Conservation (phyloP, 2,329 filamentous ascomycete species). For the Cordyceps farinosa region DNA sequence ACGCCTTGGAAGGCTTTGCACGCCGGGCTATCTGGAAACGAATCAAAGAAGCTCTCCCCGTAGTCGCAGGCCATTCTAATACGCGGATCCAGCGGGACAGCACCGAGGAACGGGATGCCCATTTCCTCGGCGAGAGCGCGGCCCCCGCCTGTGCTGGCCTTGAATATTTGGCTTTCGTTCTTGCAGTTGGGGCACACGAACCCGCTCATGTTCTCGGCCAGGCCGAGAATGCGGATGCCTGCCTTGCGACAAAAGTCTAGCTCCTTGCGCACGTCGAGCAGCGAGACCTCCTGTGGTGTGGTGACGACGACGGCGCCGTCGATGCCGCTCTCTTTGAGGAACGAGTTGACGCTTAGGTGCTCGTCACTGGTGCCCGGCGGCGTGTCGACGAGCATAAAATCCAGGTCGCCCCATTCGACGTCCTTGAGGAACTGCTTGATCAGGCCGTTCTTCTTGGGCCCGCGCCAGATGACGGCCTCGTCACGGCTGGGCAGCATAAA, state of each 20-base stretch:
- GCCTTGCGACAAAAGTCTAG: conserved; percentile 97
- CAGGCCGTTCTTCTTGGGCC: conserved; percentile 96
- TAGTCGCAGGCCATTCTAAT: conserved; percentile 97
- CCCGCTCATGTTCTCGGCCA: conserved; percentile 97
- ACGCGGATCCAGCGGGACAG: conserved; percentile 85
- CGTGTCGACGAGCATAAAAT: conserved; percentile 91
- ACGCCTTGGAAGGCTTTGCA: conserved; percentile 78
- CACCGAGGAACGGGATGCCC: conserved; percentile 81
- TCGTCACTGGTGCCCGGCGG: conserved; percentile 94
- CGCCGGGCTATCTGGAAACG: conserved; percentile 88
- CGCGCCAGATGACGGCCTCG: conserved; percentile 95
- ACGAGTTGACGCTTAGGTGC: conserved; percentile 88
- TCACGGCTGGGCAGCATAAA: conserved; percentile 95
- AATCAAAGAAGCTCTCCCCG: conserved; percentile 95
- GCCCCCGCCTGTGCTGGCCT: conserved; percentile 85
- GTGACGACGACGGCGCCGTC: conserved; percentile 92
- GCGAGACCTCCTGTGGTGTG: conserved; percentile 88
- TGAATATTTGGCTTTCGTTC: conserved; percentile 80
- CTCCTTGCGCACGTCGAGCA: conserved; percentile 93
- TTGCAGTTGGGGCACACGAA: conserved; percentile 95
- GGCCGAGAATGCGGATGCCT: conserved; percentile 78
- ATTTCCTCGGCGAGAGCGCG: conserved; percentile 77
- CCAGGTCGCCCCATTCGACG: conserved; percentile 94
- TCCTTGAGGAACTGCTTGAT: conserved; percentile 99
- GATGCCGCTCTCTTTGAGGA: conserved; percentile 85